Conservation (phyloP, 805 yeast species). For the Torulaspora indica region DNA sequence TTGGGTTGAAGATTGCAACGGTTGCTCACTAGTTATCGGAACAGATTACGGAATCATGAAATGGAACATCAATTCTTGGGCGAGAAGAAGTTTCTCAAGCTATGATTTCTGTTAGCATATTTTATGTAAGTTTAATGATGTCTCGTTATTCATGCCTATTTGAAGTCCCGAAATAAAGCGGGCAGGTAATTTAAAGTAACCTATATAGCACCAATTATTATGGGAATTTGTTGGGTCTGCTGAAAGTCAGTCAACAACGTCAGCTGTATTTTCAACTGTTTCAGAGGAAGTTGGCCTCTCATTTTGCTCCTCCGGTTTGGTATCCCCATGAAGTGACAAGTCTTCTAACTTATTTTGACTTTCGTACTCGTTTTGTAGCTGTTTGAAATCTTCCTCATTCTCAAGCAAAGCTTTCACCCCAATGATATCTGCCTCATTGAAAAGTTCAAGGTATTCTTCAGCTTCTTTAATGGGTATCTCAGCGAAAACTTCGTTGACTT, state of each 20-base stretch:
- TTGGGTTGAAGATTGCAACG: slow-evolving; percentile 48
- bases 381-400: slow-evolving; percentile 63
- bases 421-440: slow-evolving; percentile 77
- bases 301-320: slow-evolving; percentile 2
- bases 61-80: slow-evolving; percentile 67
- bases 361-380: slow-evolving; percentile 45
- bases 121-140: neutral
- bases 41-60: slow-evolving; percentile 61
- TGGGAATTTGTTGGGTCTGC: no score
- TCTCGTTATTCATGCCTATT: slow-evolving; percentile 1
- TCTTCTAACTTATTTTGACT: slow-evolving; percentile 19
- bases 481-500: slow-evolving; percentile 78
- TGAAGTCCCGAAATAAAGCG: no score
- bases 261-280: slow-evolving; percentile 32
- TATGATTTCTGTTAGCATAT: slow-evolving; percentile 40
- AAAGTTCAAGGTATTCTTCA: slow-evolving; percentile 64
- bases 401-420: slow-evolving; percentile 75
- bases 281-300: slow-evolving; percentile 19
- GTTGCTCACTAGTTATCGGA: slow-evolving; percentile 55
- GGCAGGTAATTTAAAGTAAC: no score
- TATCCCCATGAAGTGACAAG: slow-evolving; percentile 17
- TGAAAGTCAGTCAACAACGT: slow-evolving; percentile 38
- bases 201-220: no score
- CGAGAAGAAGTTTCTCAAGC: slow-evolving; percentile 57
- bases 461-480: slow-evolving; percentile 71